Evolutionary conservation across 495 filamentous ascomycete genomes (phyloP).

Genomic region (Tuber magnatum): DNA sequence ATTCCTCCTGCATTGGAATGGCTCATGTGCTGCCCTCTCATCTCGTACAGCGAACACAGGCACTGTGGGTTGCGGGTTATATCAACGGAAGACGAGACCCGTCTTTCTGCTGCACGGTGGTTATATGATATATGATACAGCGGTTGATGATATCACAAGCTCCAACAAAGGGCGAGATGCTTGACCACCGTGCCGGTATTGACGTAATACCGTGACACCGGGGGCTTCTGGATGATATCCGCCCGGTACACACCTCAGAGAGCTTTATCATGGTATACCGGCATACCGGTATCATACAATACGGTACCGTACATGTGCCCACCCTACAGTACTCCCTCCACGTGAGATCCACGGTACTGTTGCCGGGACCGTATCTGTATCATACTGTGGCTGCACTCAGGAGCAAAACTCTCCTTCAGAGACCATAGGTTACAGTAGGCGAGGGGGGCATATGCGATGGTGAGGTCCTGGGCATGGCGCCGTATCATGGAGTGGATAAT

Average conservation of each 20-base stretch:
- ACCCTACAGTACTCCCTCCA: neutral
- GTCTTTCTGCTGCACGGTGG: too few species aligned
- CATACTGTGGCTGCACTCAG: neutral
- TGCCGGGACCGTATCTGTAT: too few species aligned
- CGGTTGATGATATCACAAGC: neutral
- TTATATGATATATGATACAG: too few species aligned
- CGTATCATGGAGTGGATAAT: too few species aligned
- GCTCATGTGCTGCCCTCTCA: neutral
- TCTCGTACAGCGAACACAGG: too few species aligned
- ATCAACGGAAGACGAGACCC: neutral
- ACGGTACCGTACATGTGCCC: too few species aligned
- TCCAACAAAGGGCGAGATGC: neutral
- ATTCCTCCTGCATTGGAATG: neutral
- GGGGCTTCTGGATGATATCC: neutral
- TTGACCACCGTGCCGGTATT: neutral
- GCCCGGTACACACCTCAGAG: neutral
- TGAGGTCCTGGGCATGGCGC: too few species aligned
- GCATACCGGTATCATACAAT: too few species aligned
- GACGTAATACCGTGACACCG: neutral
- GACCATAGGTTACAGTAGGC: neutral
- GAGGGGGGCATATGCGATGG: too few species aligned
- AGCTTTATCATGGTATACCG: neutral
- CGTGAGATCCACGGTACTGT: neutral
- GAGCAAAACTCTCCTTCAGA: neutral
- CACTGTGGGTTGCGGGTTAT: neutral